phyloP scores from a whole-genome alignment of 2,329 filamentous ascomycete species.

The Madurella mycetomatis region DNA sequence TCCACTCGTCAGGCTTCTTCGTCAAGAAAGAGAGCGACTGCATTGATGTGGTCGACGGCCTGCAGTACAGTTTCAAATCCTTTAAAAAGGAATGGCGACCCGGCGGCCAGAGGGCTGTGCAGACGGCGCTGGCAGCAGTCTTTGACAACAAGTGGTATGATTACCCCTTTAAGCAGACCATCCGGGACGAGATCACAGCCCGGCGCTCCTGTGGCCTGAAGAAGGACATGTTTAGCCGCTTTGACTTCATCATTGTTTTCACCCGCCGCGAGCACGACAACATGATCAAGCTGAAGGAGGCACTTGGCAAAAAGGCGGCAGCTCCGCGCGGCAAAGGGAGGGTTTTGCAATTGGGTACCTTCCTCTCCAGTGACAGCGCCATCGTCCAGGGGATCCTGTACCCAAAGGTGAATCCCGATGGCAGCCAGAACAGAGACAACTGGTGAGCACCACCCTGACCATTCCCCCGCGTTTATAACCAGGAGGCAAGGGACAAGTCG shows the following conservation, averaged over 20 bases:
- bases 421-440: slow-evolving; percentile 9
- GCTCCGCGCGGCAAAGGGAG: slow-evolving; percentile 19
- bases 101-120: slow-evolving; percentile 14
- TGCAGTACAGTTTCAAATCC: slow-evolving; percentile 20
- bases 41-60: slow-evolving; percentile 17
- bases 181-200: slow-evolving; percentile 12
- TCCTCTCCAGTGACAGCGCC: slow-evolving; percentile 8
- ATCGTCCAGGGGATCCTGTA: slow-evolving; percentile 10
- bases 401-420: background rate
- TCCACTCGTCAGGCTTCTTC: slow-evolving; percentile 28
- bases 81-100: slow-evolving; percentile 13
- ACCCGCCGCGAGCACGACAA: slow-evolving; percentile 27
- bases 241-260: slow-evolving; percentile 29
- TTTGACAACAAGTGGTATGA: slow-evolving; percentile 27
- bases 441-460: slow-evolving; percentile 5
- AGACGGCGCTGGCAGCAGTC: slow-evolving; percentile 20
- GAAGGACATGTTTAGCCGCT: slow-evolving; percentile 22
- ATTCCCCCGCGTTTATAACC: too few species aligned
- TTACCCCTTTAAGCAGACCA: slow-evolving; percentile 21
- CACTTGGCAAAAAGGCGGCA: slow-evolving; percentile 14
- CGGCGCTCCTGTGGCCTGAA: slow-evolving; percentile 20
- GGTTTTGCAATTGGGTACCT: slow-evolving; percentile 28
- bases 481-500: too few species aligned
- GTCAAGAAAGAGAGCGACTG: slow-evolving; percentile 16
- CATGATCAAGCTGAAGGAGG: slow-evolving; percentile 24